These are phyloP conservation scores for Zymoseptoria crescenta DNA, from an alignment of 2,329 filamentous ascomycete genomes.

Conservation along the genomic window DNA sequence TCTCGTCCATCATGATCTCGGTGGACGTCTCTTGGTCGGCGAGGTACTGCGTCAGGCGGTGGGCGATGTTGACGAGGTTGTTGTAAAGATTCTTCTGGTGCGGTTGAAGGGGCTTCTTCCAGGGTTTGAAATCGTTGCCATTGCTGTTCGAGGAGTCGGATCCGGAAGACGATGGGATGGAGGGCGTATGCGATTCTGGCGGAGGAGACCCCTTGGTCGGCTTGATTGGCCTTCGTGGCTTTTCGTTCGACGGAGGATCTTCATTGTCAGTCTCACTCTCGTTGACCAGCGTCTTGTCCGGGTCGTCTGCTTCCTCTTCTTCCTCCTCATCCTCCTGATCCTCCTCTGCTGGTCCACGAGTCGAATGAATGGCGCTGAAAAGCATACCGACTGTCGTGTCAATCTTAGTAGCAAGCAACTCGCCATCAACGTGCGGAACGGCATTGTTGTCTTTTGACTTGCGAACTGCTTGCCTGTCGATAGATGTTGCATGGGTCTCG, in stretches of 20 bases:
- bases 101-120: constrained; percentile 32
- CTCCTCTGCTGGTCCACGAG: background rate
- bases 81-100: constrained; percentile 35
- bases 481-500: background rate
- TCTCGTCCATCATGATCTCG: constrained; percentile 37
- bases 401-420: constrained; percentile 3
- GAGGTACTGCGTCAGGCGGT: constrained; percentile 40
- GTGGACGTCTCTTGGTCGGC: constrained; percentile 41
- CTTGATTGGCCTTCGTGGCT: background rate
- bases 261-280: constrained; percentile 1
- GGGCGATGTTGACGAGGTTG: constrained; percentile 32
- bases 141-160: constrained; percentile 2
- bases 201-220: background rate
- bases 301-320: constrained; percentile 4
- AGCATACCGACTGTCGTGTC: background rate
- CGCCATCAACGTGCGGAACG: background rate
- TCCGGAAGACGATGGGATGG: background rate
- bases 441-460: background rate
- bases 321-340: background rate
- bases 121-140: constrained; percentile 28
- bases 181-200: background rate
- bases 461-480: background rate
- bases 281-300: constrained; percentile 3
- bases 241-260: background rate
- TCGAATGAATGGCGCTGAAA: background rate